Conservation (phyloP, 2,329 filamentous ascomycete species). For the Colletotrichum lindemuthianum region DNA sequence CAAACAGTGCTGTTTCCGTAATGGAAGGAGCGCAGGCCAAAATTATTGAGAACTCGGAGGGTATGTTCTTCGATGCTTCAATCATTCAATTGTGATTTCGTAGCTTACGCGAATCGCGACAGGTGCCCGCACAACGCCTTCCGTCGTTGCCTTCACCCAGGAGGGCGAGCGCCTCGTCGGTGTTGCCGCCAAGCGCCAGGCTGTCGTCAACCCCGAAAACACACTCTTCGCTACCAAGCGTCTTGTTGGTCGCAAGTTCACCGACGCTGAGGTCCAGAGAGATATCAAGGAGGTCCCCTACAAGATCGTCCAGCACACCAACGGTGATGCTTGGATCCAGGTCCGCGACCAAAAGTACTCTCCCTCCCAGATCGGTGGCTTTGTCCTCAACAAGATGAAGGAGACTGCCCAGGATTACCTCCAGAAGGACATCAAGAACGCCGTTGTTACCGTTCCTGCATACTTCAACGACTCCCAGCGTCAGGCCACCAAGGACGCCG, state of each 20-base stretch:
- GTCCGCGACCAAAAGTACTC: conserved; percentile 96
- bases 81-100: not conserved
- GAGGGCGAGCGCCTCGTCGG: conserved; percentile 96
- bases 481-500: conserved; percentile 97
- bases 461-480: conserved; percentile 99
- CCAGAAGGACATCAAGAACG: conserved; percentile 91
- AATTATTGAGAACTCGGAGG: conserved; percentile 98
- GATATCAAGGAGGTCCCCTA: conserved; percentile 98
- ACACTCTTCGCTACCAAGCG: conserved; percentile 98
- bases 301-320: conserved; percentile 97
- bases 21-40: conserved; percentile 97
- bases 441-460: conserved; percentile 94
- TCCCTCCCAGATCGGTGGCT: conserved; percentile 97
- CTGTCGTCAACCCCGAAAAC: conserved; percentile 98
- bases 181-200: conserved; percentile 97
- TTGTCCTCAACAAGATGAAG: conserved; percentile 98
- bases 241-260: conserved; percentile 98
- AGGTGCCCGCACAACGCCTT: conserved; percentile 92
- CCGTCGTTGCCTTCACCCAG: conserved; percentile 94
- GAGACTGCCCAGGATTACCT: conserved; percentile 96
- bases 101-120: conserved; percentile 3
- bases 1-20: conserved; percentile 95
- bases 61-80: conserved; percentile 56
- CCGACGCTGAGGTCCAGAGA: conserved; percentile 90
- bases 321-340: conserved; percentile 96